Base-by-base conservation (phyloP, 768 basidiomycete species). In the Lyophyllum semitale region DNA sequence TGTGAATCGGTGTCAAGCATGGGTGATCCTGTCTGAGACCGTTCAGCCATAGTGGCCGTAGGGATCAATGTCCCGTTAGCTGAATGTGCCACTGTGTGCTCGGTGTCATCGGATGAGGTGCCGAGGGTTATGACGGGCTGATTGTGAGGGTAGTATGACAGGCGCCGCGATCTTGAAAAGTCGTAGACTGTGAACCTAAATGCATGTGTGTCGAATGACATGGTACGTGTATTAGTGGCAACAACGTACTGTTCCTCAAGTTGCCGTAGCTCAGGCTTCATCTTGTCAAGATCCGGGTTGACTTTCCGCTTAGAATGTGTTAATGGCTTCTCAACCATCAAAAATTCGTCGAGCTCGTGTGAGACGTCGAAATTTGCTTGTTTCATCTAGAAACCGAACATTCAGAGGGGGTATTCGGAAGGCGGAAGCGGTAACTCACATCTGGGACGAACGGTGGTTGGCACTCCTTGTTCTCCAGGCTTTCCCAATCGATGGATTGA, bases 281-380 rank as follows among this genome's bases (percentile, higher is more conserved):
- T 84, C 70, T 89, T 89, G 60, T 91, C 91, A 11, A 91, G 68
- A 72, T 97, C 93, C 29, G 82, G 77, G 60, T 93, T 91, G 29
- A 84, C 86, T 67, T 96, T 98, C 32, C 97, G 87, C 71, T 94
- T 97, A 42, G 90, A 80, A 59, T 95, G 94, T 53, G 93, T 97
- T 52, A 98, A 75, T n/a, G 96, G 96, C 69, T 98, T 98, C 74
- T 98, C 96, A 49, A 95, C 95, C 82, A 98, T 84, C 66, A 99
- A 72, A 65, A 98, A 90, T 70, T 99, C 97, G 68, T 99, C 95
- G 9, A 99, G 83, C 75, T 98, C 97, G 66, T 98, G 95, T 32
- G 93, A 87, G 33, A 97, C 89, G 67, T 99, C 96, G 71, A 98
- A 99, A 71, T 99, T 98, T n/a, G 95, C 92, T 72, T 89, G 89